Base-by-base conservation (phyloP, 2,329 filamentous ascomycete species). In the Stagonosporopsis rhizophila region DNA sequence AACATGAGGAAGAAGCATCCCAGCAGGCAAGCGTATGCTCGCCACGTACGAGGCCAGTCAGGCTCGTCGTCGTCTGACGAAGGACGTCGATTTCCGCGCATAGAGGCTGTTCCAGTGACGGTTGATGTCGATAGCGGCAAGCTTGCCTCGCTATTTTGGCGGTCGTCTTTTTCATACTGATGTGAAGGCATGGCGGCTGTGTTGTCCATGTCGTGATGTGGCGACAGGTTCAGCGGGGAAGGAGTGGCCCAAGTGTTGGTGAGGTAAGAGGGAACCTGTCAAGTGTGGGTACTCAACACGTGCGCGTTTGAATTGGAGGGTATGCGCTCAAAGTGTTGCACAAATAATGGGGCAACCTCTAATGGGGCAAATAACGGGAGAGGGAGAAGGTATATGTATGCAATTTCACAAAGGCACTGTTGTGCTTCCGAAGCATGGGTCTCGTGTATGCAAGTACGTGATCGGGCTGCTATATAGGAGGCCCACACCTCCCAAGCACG, bases 1-100 rank as follows among this genome's bases (percentile, higher is more conserved):
- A 79, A 80, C 81, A 82, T 82, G 51, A 82, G 78, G 52, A 81
- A 75, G 67, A 82, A 82, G 58, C 81, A 80, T 22, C 77, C 79
- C 4, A 80, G 61, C 52, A 81, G 70, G 49, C 76, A 77, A 6
- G 72, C 61, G 56, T 80, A 82, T 14, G 81, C 75, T 56, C 75
- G 69, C 78, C 78, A 80, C 40, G 73, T 70, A 23, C 56, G 71
- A 2, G 80, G 81, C 80, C 80, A 82, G 42, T 72, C 72, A 5
- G 74, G 74, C 51, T 79, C 76, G 8, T 64, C 56, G 15, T 49
- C 48, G 6, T 59, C 28, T 14, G 70, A 67, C 25, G 60, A 56
- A 12, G 58, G 44, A 22, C 54, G 52, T 30, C 61, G 61, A 39
- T 63, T 45, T 38, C 66, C 47, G 47, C 55, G 59, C 58, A 72